phyloP scores from a whole-genome alignment of 345 rosid species.

The Brassica incana region DNA sequence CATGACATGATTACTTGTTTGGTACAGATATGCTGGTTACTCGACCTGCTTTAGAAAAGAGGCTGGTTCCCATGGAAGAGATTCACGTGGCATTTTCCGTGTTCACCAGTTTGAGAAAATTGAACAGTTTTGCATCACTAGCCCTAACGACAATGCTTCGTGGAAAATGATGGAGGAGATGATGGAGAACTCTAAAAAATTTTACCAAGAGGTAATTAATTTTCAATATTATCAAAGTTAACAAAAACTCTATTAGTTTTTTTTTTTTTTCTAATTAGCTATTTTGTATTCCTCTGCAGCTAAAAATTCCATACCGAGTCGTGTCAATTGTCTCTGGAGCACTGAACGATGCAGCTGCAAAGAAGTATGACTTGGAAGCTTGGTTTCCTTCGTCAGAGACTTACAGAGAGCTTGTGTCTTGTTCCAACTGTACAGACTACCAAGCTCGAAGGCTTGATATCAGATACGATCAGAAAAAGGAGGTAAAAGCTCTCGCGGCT shows the following conservation, averaged over 20 bases:
- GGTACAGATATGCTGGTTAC: slow-evolving; percentile 84
- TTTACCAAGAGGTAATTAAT: slow-evolving; percentile 59
- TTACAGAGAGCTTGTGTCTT: slow-evolving; percentile 52
- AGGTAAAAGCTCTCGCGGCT: not conserved
- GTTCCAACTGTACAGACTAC: not conserved
- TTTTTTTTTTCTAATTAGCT: not conserved
- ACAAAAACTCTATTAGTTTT: not conserved
- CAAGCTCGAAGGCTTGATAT: no score
- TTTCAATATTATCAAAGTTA: not conserved
- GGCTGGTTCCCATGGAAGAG: slow-evolving; percentile 98
- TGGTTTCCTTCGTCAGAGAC: slow-evolving; percentile 92
- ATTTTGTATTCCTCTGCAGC: slow-evolving; percentile 48
- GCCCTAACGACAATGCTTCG: slow-evolving; percentile 84
- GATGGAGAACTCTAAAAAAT: slow-evolving; percentile 83
- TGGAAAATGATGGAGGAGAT: slow-evolving; percentile 98
- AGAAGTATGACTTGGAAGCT: slow-evolving; percentile 90
- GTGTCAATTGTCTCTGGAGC: slow-evolving; percentile 76
- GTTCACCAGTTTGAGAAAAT: slow-evolving; percentile 99
- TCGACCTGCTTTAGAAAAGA: slow-evolving; percentile 95
- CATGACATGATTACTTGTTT: not conserved
- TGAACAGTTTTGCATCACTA: slow-evolving; percentile 89
- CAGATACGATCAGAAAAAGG: no score
- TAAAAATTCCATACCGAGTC: slow-evolving; percentile 70
- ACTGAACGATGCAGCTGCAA: slow-evolving; percentile 90
- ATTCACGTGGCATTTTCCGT: slow-evolving; percentile 90